Percentiles rank a stretch among this genome's conserved stretches.
phyloP scores from a whole-genome alignment of 2,329 filamentous ascomycete species.

The Alternaria metachromatica region DNA sequence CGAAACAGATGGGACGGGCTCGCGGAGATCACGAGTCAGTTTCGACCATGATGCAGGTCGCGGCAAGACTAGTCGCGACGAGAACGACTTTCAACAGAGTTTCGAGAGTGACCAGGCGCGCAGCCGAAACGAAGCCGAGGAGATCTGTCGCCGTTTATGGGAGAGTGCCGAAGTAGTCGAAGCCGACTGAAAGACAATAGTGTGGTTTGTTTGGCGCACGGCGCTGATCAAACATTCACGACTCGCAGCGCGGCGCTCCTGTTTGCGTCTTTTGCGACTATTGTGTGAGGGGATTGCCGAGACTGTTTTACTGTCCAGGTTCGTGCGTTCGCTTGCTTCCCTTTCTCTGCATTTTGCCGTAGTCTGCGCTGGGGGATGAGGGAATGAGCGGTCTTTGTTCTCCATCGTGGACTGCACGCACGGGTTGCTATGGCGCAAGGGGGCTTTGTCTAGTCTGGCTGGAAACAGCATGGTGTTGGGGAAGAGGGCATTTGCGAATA shows the following conservation, averaged over 20 bases:
- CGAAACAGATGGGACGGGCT: conserved; percentile 36
- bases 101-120: conserved; percentile 37
- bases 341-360: conserved; percentile 2
- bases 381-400: not conserved
- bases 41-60: conserved; percentile 30
- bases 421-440: not conserved
- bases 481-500: not conserved
- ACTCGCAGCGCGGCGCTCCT: not conserved
- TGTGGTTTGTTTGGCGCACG: not conserved
- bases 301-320: conserved; percentile 6
- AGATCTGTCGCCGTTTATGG: conserved; percentile 51
- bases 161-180: conserved; percentile 47
- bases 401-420: not conserved
- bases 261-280: conserved; percentile 8
- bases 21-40: conserved; percentile 38
- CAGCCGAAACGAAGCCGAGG: conserved; percentile 45
- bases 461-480: not conserved
- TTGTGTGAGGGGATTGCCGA: conserved; percentile 1
- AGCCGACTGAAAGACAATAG: conserved; percentile 40
- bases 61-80: conserved; percentile 24
- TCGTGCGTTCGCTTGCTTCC: conserved; percentile 7
- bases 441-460: conserved; percentile 2
- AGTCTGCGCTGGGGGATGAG: not conserved
- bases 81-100: conserved; percentile 33
- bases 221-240: conserved; percentile 9